Conservation (phyloP, 805 yeast species). For the Metschnikowia aberdeeniae region DNA sequence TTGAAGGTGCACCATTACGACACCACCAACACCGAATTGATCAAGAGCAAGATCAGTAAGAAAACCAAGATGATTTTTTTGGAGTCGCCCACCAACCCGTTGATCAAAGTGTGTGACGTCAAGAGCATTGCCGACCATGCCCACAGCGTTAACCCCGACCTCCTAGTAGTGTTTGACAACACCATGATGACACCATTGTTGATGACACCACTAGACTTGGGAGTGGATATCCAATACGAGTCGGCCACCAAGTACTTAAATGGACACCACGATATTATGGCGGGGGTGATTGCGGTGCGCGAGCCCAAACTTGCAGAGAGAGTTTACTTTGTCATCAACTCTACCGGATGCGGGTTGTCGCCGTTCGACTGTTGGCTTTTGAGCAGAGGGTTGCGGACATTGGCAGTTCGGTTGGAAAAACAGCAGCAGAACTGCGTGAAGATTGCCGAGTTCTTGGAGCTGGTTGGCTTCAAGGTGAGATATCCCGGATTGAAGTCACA, state of each 20-base stretch:
- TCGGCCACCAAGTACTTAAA: conserved; percentile 89
- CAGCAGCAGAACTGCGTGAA: conserved; percentile 78
- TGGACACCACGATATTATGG: conserved; percentile 97
- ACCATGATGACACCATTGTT: conserved; percentile 95
- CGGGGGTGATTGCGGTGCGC: conserved; percentile 80
- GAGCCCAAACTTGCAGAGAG: conserved; percentile 60
- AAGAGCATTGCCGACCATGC: conserved; percentile 62
- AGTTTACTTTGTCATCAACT: conserved; percentile 73
- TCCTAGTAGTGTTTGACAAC: conserved; percentile 82
- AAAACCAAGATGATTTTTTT: conserved; percentile 75
- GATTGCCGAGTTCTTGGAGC: conserved; percentile 70
- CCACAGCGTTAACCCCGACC: conserved; percentile 61
- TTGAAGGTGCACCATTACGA: conserved; percentile 72
- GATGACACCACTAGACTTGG: conserved; percentile 80
- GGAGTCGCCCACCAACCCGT: conserved; percentile 92
- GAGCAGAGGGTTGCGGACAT: conserved; percentile 82
- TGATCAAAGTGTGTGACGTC: conserved; percentile 82
- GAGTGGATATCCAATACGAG: conserved; percentile 89
- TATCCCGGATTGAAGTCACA: conserved; percentile 82
- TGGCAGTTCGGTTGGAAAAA: conserved; percentile 80
- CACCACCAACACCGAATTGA: conserved; percentile 65
- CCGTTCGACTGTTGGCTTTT: conserved; percentile 93
- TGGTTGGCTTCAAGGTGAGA: conserved; percentile 69
- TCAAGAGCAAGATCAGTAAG: conserved; percentile 50
- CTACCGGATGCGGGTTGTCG: conserved; percentile 86